phyloP scores from a whole-genome alignment of 140 eudicot genomes.

The Ambrosia hybrid region DNA sequence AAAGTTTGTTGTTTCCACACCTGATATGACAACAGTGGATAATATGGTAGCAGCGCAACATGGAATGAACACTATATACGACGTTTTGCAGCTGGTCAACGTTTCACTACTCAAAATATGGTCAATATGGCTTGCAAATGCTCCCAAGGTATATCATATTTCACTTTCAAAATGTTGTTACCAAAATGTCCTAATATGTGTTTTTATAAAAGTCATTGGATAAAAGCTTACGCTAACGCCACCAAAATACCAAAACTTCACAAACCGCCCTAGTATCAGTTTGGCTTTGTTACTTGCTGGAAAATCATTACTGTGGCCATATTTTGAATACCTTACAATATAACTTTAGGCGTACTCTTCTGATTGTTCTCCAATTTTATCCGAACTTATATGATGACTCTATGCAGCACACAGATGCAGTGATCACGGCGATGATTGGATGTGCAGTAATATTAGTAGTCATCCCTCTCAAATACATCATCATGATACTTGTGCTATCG shows the following conservation, averaged over 20 bases:
- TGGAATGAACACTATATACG: conserved; percentile 53
- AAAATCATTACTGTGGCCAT: too few relatives aligned
- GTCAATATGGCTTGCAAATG: conserved; percentile 64
- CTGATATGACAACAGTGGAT: conserved; percentile 63
- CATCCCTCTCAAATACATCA: conserved; percentile 65
- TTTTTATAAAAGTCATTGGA: too few relatives aligned
- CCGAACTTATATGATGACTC: background rate
- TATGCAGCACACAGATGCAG: conserved; percentile 68
- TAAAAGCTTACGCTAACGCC: too few relatives aligned
- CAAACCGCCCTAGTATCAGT: too few relatives aligned
- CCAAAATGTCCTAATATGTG: too few relatives aligned
- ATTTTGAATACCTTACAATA: too few relatives aligned
- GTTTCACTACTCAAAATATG: conserved; percentile 61
- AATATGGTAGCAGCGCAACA: conserved; percentile 81
- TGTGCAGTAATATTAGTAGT: conserved; percentile 46
- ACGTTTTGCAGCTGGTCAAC: conserved; percentile 45
- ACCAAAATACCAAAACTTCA: too few relatives aligned
- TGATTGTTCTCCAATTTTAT: background rate
- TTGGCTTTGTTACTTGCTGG: too few relatives aligned
- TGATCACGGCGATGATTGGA: conserved; percentile 45
- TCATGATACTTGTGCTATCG: conserved; percentile 41
- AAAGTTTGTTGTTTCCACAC: conserved; percentile 48
- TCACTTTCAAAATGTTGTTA: background rate
- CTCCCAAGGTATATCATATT: conserved; percentile 61
- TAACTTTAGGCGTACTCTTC: background rate